Conservation (phyloP, 1,139 yeast genomes). For the Pichia sp. region DNA sequence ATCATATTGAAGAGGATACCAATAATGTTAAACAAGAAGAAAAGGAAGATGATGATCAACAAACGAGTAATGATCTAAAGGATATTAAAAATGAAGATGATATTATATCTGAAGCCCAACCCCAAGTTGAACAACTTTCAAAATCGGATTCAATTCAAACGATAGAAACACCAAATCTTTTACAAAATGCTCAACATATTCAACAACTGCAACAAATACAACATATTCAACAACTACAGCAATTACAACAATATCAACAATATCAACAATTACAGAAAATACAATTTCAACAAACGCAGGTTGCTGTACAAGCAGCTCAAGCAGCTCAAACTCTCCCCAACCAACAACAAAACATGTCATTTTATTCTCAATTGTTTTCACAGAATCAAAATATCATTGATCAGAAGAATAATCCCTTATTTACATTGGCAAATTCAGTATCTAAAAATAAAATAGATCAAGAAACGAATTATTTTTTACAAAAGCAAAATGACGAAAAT, state of each 20-base stretch:
- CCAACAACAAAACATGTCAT: too few relatives aligned
- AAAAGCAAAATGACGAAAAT: background rate
- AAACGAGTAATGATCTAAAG: background rate
- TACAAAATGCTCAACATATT: conserved; percentile 3
- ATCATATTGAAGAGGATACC: too few relatives aligned
- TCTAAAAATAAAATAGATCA: background rate
- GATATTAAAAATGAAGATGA: background rate
- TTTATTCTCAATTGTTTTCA: conserved; percentile 1
- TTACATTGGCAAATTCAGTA: conserved; percentile 13
- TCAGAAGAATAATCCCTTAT: conserved; percentile 8
- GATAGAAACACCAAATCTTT: background rate
- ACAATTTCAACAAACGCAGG: background rate
- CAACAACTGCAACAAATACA: conserved; percentile 1
- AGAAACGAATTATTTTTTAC: conserved; percentile 1
- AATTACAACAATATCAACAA: conserved; percentile 4
- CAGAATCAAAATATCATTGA: too few relatives aligned
- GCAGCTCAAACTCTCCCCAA: too few relatives aligned
- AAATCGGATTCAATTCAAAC: background rate
- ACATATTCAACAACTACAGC: background rate
- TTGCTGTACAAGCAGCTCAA: conserved; percentile 1
- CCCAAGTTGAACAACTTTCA: conserved; percentile 2
- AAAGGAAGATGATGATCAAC: too few relatives aligned
- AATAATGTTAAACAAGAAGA: too few relatives aligned
- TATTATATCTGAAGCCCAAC: conserved; percentile 2
- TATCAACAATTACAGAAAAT: conserved; percentile 2